These are phyloP conservation scores for Fusarium sp. DNA, from an alignment of 2,329 filamentous ascomycete species.

Conservation along the genomic window DNA sequence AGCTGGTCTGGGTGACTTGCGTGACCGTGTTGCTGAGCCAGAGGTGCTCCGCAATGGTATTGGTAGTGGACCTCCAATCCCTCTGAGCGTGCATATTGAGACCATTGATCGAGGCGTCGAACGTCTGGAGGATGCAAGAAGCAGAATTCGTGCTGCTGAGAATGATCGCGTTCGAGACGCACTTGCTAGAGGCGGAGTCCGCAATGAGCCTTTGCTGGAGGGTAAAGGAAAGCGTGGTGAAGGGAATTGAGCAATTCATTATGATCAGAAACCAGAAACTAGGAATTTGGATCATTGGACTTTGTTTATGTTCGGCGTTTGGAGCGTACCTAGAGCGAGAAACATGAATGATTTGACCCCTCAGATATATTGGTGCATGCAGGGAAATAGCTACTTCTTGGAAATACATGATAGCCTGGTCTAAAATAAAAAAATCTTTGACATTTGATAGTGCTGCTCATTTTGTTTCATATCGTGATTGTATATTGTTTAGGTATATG, in stretches of 20 bases:
- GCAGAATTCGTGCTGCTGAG: conserved; percentile 67
- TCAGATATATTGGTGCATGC: not conserved
- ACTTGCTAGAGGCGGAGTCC: conserved; percentile 56
- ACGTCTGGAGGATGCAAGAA: conserved; percentile 71
- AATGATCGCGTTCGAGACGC: conserved; percentile 65
- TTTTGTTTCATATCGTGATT: not conserved
- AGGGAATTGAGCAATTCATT: not conserved
- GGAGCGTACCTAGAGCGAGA: not conserved
- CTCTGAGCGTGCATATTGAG: conserved; percentile 78
- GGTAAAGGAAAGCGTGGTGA: conserved; percentile 29
- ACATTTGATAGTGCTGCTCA: not conserved
- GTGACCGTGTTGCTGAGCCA: conserved; percentile 75
- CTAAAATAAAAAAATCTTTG: too few relatives aligned
- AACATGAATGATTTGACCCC: not conserved
- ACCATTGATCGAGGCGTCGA: conserved; percentile 78
- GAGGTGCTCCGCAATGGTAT: conserved; percentile 63
- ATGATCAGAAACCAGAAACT: not conserved
- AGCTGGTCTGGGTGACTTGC: conserved; percentile 74
- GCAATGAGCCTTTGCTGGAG: conserved; percentile 54
- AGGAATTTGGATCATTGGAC: not conserved
- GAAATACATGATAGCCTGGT: not conserved
- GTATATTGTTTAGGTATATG: conserved; percentile 1
- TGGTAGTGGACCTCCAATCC: conserved; percentile 53
- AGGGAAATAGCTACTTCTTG: not conserved
- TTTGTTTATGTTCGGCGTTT: conserved; percentile 20